Evolutionary conservation across 257 asterid genomes (phyloP), one percentile per base, ranked within the genome.

Genomic region (Forsythia suspensa): DNA sequence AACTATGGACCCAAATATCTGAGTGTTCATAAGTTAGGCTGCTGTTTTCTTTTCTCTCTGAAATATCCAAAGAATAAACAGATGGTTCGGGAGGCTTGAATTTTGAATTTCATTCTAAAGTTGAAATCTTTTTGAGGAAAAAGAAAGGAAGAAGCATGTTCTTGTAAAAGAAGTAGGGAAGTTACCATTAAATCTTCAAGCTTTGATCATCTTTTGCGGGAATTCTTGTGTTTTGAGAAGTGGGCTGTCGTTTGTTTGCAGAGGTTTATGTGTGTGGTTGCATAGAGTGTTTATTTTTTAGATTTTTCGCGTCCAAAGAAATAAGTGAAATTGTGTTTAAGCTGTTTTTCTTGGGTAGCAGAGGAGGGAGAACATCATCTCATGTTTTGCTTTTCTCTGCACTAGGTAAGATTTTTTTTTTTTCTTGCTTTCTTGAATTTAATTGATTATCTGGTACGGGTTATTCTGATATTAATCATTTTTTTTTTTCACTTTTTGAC

Each of bases 321-420:
- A 8, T 6, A 15, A 52, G 63, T 44, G 15, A 20, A 70, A 57
- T 57, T 78, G 69, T 59, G 66, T 71, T 63, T 65, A 74, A 79
- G 61, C 51, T 77, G 75, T 42, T 66, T 52, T 78, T 37, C 55
- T 76, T 76, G 74, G 13, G 76, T 41, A 61, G 51, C 70, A 42
- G 78, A n/a, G 48, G 67, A 10, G 43, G 72, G 76, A 71, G 80
- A 71, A 20, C 70, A 5, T 40, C 69, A 40, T 67, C 38, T 73
- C 72, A 61, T 74, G 76, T 59, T 77, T 72, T 76, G 41, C 24
- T 79, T 20, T 74, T 57, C 65, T 36, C 73, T 48, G 20, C 11
- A 29, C 29, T 29, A 36, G 77, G 82, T 86, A 77, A 73, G 80
- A n/a, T n/a, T n/a, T n/a, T 59, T 20, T 7, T 57, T 48, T 71